Percentiles rank a stretch among this genome's conserved stretches.
These are phyloP conservation scores for Parachaetomium inaequale DNA, from an alignment of 495 filamentous ascomycete species.

Conservation along the genomic window DNA sequence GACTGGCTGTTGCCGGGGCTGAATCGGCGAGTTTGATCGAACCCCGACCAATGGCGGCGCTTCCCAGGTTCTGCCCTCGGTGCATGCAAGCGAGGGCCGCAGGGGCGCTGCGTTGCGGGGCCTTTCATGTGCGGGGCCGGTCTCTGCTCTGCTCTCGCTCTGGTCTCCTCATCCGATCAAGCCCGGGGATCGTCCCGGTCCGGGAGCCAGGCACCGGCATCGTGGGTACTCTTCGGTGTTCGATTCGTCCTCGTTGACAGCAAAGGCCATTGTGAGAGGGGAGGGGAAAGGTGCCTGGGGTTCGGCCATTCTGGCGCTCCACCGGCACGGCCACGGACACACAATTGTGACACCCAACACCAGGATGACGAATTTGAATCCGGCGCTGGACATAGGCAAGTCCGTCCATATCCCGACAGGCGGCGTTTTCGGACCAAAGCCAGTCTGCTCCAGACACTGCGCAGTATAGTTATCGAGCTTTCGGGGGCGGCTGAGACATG, in stretches of 20 bases:
- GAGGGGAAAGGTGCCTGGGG: no score
- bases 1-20: not conserved
- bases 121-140: not conserved
- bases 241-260: not conserved
- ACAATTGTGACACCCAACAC: no score
- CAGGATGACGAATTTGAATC: no score
- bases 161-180: conserved; percentile 17
- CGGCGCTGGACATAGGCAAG: no score
- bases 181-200: conserved; percentile 1
- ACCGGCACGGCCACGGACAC: no score
- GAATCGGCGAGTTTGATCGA: not conserved
- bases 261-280: no score
- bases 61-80: not conserved
- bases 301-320: no score
- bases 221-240: not conserved
- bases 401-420: no score
- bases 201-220: not conserved
- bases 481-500: no score
- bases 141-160: not conserved
- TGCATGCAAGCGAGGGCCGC: conserved; percentile 13
- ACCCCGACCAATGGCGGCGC: conserved; percentile 4
- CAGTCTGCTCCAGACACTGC: no score
- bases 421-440: no score
- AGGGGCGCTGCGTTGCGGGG: not conserved
- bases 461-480: no score